Conservation (phyloP, 1,284 basidiomycete species). For the Bjerkandera adusta region DNA sequence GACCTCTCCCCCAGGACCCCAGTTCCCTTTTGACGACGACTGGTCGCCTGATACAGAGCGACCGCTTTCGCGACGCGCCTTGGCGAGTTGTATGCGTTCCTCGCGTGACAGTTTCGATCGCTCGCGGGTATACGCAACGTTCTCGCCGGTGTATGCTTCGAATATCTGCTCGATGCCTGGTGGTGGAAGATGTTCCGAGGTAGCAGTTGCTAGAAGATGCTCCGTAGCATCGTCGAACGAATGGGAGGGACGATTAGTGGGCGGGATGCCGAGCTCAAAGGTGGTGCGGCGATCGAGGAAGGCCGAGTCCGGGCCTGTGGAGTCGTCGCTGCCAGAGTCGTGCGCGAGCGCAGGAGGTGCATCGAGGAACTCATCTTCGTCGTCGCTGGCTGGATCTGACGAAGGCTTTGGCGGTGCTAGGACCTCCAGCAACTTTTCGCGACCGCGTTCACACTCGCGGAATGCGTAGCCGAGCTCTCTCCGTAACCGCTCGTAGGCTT, state of each 20-base stretch:
- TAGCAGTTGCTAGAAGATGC: slow-evolving; percentile 50
- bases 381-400: slow-evolving; percentile 30
- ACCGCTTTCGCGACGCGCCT: slow-evolving; percentile 48
- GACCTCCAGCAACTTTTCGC: slow-evolving; percentile 57
- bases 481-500: slow-evolving; percentile 70
- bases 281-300: slow-evolving; percentile 9
- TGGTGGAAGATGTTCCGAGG: slow-evolving; percentile 51
- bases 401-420: slow-evolving; percentile 42
- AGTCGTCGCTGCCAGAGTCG: slow-evolving; percentile 50
- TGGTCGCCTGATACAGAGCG: slow-evolving; percentile 17
- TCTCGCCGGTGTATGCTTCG: slow-evolving; percentile 55
- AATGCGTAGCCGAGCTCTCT: slow-evolving; percentile 71
- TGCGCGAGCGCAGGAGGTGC: slow-evolving; percentile 45
- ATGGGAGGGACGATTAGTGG: slow-evolving; percentile 16
- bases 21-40: slow-evolving; percentile 36
- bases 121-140: slow-evolving; percentile 44
- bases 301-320: slow-evolving; percentile 36
- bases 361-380: slow-evolving; percentile 34
- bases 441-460: slow-evolving; percentile 75
- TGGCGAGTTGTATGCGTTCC: slow-evolving; percentile 64
- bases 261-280: slow-evolving; percentile 6
- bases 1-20: slow-evolving; percentile 77
- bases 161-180: slow-evolving; percentile 75
- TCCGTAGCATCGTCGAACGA: slow-evolving; percentile 52
- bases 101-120: slow-evolving; percentile 65